These are phyloP conservation scores for Lactarius evosmus DNA, from an alignment of 768 basidiomycete species.

Conservation along the genomic window DNA sequence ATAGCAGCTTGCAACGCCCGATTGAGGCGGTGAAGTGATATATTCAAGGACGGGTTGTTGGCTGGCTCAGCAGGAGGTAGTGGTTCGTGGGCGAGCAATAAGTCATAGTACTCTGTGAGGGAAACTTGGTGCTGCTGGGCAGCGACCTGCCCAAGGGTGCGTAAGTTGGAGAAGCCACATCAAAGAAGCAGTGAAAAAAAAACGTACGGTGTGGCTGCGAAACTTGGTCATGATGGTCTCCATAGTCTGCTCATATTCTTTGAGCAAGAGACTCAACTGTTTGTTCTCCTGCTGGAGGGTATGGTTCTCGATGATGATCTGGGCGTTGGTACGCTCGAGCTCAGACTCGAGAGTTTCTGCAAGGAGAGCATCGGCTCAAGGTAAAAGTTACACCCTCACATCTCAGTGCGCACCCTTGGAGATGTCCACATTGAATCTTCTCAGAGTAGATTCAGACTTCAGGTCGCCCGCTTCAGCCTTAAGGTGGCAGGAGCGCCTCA, in stretches of 20 bases:
- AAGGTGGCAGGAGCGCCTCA: neutral
- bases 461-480: slow-evolving; percentile 29
- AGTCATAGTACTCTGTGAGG: slow-evolving; percentile 86
- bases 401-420: slow-evolving; percentile 34
- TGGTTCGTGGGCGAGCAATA: slow-evolving; percentile 67
- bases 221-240: slow-evolving; percentile 98
- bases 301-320: slow-evolving; percentile 92
- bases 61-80: slow-evolving; percentile 53
- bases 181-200: slow-evolving; percentile 18
- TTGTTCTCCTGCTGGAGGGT: slow-evolving; percentile 91
- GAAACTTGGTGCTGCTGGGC: slow-evolving; percentile 88
- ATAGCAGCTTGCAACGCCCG: slow-evolving; percentile 68
- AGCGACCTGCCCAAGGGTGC: slow-evolving; percentile 55
- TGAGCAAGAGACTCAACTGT: slow-evolving; percentile 81
- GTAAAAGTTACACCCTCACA: neutral
- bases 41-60: slow-evolving; percentile 54
- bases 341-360: slow-evolving; percentile 91
- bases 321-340: slow-evolving; percentile 84
- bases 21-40: slow-evolving; percentile 70
- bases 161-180: slow-evolving; percentile 8
- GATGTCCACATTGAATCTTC: slow-evolving; percentile 48
- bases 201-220: slow-evolving; percentile 80
- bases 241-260: slow-evolving; percentile 93
- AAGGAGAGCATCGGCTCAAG: neutral
- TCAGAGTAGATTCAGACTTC: slow-evolving; percentile 40